These are phyloP conservation scores for Trichosporon sp. DNA, from an alignment of 1,284 basidiomycete genomes.

Conservation along the genomic window DNA sequence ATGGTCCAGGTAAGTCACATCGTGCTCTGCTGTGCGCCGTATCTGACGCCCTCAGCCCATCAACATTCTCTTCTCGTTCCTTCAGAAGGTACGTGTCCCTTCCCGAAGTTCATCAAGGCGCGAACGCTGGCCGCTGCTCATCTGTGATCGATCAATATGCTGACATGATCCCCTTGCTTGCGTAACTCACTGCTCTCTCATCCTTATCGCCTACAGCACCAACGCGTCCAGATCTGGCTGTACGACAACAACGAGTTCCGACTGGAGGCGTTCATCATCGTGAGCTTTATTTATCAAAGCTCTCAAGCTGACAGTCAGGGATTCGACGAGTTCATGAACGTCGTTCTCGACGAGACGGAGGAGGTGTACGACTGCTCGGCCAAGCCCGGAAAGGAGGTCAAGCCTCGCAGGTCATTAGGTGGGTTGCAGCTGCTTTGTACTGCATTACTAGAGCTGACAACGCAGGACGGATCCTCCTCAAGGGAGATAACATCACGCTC, in stretches of 20 bases:
- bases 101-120: not conserved
- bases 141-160: not conserved
- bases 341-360: slow-evolving; percentile 90
- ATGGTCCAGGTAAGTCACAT: slow-evolving; percentile 83
- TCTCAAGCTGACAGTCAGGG: slow-evolving; percentile 58
- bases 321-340: slow-evolving; percentile 99
- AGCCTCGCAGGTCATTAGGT: slow-evolving; percentile 49
- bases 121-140: not conserved
- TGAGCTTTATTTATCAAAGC: slow-evolving; percentile 51
- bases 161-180: not conserved
- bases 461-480: slow-evolving; percentile 82
- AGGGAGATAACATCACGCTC: slow-evolving; percentile 93
- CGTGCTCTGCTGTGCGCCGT: not conserved
- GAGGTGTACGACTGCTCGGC: slow-evolving; percentile 87
- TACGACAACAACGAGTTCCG: slow-evolving; percentile 97
- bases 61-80: slow-evolving; percentile 99
- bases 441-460: not conserved
- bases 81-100: slow-evolving; percentile 58
- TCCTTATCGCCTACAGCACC: slow-evolving; percentile 56
- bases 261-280: slow-evolving; percentile 93
- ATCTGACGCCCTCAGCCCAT: slow-evolving; percentile 49
- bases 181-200: not conserved
- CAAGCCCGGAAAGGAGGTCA: slow-evolving; percentile 74
- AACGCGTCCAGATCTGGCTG: slow-evolving; percentile 88
- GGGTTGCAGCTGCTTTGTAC: slow-evolving; percentile 16